Conservation (phyloP, 1,139 yeast genomes). For the Pichia norvegensis region DNA sequence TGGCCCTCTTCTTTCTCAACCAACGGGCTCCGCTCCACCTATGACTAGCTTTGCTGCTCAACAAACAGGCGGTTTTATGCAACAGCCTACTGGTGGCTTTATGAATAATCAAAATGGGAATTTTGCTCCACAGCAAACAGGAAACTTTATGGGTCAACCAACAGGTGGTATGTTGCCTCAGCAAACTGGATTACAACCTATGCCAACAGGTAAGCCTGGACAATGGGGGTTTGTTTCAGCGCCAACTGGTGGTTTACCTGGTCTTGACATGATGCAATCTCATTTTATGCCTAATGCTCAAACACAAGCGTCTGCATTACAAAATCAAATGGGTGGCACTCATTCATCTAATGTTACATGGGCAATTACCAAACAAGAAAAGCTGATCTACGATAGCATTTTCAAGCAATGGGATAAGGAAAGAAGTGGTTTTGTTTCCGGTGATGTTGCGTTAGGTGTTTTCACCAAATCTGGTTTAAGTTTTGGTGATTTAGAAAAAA, state of each 20-base stretch:
- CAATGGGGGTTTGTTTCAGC: constrained; percentile 76
- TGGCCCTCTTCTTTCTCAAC: constrained; percentile 28
- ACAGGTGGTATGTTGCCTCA: constrained; percentile 33
- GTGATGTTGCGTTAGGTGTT: constrained; percentile 75
- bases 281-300: constrained; percentile 62
- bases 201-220: constrained; percentile 70
- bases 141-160: constrained; percentile 34
- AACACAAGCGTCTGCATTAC: constrained; percentile 37
- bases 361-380: constrained; percentile 84
- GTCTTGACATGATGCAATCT: constrained; percentile 64
- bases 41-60: constrained; percentile 23
- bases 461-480: constrained; percentile 86
- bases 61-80: constrained; percentile 26
- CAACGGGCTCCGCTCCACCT: constrained; percentile 20
- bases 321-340: constrained; percentile 46
- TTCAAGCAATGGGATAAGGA: constrained; percentile 80
- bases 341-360: constrained; percentile 47
- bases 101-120: constrained; percentile 18
- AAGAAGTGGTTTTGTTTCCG: constrained; percentile 63
- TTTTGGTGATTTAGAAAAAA: constrained; percentile 76
- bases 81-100: constrained; percentile 23
- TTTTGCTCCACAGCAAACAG: constrained; percentile 23
- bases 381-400: constrained; percentile 76
- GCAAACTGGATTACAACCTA: constrained; percentile 38
- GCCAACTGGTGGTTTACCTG: constrained; percentile 71